Percentiles rank a stretch among this genome's conserved stretches.
Conservation (phyloP, 1,284 basidiomycete species). For the Stygiomarasmius scandens region DNA sequence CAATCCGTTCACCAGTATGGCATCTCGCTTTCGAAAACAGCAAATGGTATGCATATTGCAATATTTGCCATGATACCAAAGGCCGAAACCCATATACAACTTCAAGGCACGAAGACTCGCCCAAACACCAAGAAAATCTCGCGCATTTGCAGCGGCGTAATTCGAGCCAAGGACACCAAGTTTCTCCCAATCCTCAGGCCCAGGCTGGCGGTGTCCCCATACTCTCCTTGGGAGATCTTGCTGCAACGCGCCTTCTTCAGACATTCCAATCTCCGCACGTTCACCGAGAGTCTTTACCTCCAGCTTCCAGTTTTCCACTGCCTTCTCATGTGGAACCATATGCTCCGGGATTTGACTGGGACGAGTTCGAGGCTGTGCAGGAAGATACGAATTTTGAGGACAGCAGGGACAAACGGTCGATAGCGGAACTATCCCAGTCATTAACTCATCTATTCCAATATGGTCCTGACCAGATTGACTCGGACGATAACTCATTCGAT, state of each 20-base stretch:
- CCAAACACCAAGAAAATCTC: too few relatives aligned
- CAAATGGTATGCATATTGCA: too few relatives aligned
- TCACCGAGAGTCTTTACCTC: background rate
- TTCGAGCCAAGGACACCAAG: too few relatives aligned
- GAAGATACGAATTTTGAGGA: background rate
- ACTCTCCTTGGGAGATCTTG: background rate
- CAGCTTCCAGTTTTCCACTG: background rate
- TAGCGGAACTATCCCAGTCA: background rate
- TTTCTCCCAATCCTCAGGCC: background rate
- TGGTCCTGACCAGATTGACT: constrained; percentile 7
- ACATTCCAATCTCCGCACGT: background rate
- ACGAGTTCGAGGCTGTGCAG: background rate
- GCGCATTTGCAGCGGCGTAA: too few relatives aligned
- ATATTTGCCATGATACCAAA: too few relatives aligned
- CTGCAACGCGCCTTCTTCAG: background rate
- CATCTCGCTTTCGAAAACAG: too few relatives aligned
- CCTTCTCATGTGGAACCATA: background rate
- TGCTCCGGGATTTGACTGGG: background rate
- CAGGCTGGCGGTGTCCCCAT: background rate
- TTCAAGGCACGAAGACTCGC: too few relatives aligned
- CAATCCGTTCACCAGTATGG: too few relatives aligned
- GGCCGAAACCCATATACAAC: too few relatives aligned
- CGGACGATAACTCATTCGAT: background rate
- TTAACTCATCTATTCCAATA: background rate
- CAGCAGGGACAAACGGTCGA: background rate